Base-by-base conservation (phyloP, 2,329 filamentous ascomycete genomes). In the Ophiostoma populinum region DNA sequence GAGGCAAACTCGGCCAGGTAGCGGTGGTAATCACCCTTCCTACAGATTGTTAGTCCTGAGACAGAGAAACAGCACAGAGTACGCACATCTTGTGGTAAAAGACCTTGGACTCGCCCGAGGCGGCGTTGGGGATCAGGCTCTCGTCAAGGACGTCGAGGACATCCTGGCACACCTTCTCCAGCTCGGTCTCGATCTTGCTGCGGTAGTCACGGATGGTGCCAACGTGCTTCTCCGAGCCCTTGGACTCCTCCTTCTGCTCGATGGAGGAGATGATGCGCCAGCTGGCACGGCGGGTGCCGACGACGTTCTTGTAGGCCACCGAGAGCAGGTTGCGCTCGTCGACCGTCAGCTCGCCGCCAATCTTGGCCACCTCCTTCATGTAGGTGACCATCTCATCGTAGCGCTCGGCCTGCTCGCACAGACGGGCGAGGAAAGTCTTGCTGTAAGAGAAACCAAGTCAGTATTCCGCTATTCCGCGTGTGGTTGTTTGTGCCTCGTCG, bases 331-430 rank as follows among this genome's bases (percentile, higher is more conserved):
- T 95, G 62, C 87, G 83, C 77, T 98, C 90, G 61, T 95, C 87
- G 51, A 95, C 87, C 46, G 75, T 78, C 54, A 87, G 77, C 63
- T 86, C 80, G 52, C 71, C 70, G 49, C 69, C 72, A 50, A 77
- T 59, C 67, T 93, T 92, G 63, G 87, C 87, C 54, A 95, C 87
- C 79, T 94, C 85, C 82, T 95, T 95, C 90, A 95, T 95, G 70
- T 87, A 94, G 57, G 77, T 85, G 52, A 95, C 87, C 87, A 95
- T 95, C 68, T 95, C 90, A 87, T 98, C 87, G 67, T 98, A 98
- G 59, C 87, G 87, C 75, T 95, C 90, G 59, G 90, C 90, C 77
- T 98, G 90, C 81, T 95, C 90, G 73, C 90, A 95, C 59, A 98
- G 85, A 69, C 90, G 79, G 63, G 90, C 90, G 62, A 95, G 83